Conservation (phyloP, 108 stramenopile species). For the Skeletonema grethae region DNA sequence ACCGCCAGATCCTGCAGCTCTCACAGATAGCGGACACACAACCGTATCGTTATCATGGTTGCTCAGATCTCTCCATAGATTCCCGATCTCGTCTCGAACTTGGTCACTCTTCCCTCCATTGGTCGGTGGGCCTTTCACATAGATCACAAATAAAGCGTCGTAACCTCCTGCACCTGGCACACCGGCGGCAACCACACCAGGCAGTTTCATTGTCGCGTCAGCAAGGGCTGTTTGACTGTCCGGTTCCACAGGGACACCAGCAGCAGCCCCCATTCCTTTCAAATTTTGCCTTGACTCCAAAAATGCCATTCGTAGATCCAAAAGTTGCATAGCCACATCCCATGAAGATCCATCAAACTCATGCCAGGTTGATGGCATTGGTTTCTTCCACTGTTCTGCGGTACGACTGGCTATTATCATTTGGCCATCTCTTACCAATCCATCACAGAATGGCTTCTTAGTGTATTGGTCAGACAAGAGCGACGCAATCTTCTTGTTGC, state of each 20-base stretch:
- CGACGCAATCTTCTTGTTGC: conserved; percentile 64
- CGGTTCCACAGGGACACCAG: conserved; percentile 93
- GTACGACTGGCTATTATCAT: conserved; percentile 40
- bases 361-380: conserved; percentile 50
- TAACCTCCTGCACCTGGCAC: conserved; percentile 97
- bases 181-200: conserved; percentile 89
- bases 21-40: conserved; percentile 71
- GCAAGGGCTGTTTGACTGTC: conserved; percentile 80
- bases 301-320: conserved; percentile 57
- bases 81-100: conserved; percentile 63
- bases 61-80: conserved; percentile 59
- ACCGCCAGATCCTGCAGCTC: conserved; percentile 56
- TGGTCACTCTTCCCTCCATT: conserved; percentile 40
- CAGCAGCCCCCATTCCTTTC: conserved; percentile 79
- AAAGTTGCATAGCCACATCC: conserved; percentile 37
- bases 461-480: conserved; percentile 49
- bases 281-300: conserved; percentile 62
- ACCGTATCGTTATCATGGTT: conserved; percentile 34
- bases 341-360: conserved; percentile 47
- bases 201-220: conserved; percentile 83
- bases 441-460: conserved; percentile 17
- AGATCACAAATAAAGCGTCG: conserved; percentile 91
- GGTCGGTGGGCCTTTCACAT: conserved; percentile 54
- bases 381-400: conserved; percentile 49
- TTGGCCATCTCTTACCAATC: conserved; percentile 50